These are phyloP conservation scores for Leccinellum luteum DNA, from an alignment of 768 basidiomycete species.

Conservation along the genomic window DNA sequence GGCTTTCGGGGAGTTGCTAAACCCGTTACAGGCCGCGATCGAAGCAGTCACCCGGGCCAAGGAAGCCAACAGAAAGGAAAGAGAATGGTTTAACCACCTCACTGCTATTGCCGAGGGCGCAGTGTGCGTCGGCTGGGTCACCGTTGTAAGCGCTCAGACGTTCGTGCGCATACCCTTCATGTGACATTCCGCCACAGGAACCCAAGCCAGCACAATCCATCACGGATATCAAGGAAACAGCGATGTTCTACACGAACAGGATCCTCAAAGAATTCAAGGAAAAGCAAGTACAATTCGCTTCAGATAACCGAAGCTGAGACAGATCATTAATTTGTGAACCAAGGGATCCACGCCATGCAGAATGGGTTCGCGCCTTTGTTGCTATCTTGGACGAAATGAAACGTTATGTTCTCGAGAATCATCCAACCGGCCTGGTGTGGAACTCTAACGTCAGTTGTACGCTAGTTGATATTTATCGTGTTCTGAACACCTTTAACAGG, in stretches of 20 bases:
- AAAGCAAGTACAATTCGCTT: slow-evolving; percentile 52
- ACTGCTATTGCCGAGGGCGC: slow-evolving; percentile 81
- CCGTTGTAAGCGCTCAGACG: slow-evolving; percentile 52
- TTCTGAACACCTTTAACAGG: slow-evolving; percentile 37
- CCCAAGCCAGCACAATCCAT: slow-evolving; percentile 80
- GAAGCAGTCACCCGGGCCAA: slow-evolving; percentile 77
- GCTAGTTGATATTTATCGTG: background rate
- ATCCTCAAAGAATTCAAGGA: slow-evolving; percentile 93
- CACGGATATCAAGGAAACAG: slow-evolving; percentile 80
- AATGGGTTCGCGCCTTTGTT: slow-evolving; percentile 80
- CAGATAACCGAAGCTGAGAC: background rate
- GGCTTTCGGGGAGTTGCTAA: slow-evolving; percentile 54
- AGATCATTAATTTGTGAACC: slow-evolving; percentile 4
- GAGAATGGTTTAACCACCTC: slow-evolving; percentile 82
- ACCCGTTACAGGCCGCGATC: slow-evolving; percentile 68
- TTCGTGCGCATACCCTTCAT: background rate
- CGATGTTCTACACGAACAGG: slow-evolving; percentile 85
- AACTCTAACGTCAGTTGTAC: slow-evolving; percentile 63
- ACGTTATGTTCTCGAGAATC: slow-evolving; percentile 80
- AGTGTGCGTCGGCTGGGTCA: slow-evolving; percentile 84
- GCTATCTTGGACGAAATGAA: slow-evolving; percentile 73
- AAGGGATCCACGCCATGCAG: slow-evolving; percentile 83
- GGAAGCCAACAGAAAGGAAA: slow-evolving; percentile 74
- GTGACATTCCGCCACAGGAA: slow-evolving; percentile 37
- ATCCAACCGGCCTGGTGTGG: slow-evolving; percentile 87